phyloP scores from a whole-genome alignment of 495 filamentous ascomycete genomes.

The Parathielavia hyrcaniae region DNA sequence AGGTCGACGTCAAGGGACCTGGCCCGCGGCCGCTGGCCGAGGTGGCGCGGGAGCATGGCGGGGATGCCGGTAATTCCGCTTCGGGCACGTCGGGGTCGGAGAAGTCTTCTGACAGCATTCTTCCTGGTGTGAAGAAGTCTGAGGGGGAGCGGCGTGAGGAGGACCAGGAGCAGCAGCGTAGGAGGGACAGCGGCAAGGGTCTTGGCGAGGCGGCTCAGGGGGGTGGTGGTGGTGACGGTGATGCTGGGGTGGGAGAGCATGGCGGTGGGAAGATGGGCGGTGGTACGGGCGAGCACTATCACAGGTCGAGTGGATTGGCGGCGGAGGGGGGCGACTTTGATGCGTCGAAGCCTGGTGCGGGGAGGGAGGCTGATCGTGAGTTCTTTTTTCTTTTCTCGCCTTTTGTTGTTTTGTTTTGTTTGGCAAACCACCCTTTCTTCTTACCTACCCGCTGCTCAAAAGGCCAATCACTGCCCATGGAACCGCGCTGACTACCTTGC shows the following conservation, averaged over 20 bases:
- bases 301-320: conserved; percentile 47
- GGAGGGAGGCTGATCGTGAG: conserved; percentile 60
- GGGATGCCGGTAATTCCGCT: conserved; percentile 30
- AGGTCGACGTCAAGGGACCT: conserved; percentile 36
- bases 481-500: too few relatives aligned
- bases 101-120: neutral
- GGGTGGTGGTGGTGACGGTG: conserved; percentile 14
- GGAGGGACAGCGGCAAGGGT: conserved; percentile 13
- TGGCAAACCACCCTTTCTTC: too few relatives aligned
- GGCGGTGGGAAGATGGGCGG: neutral
- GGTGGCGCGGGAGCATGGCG: conserved; percentile 40
- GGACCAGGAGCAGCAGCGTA: neutral
- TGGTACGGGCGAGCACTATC: conserved; percentile 46
- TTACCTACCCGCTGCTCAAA: neutral
- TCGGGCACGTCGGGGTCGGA: neutral
- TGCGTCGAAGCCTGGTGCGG: conserved; percentile 55
- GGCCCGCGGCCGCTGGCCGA: conserved; percentile 39
- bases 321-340: conserved; percentile 65
- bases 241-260: conserved; percentile 19
- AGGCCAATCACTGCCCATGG: too few relatives aligned
- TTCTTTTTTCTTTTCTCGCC: conserved; percentile 15
- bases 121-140: neutral
- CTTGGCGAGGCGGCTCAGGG: conserved; percentile 11
- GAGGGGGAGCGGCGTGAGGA: neutral
- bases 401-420: neutral